phyloP scores from a whole-genome alignment of 2,329 filamentous ascomycete genomes.

The Calonectria crousiana region DNA sequence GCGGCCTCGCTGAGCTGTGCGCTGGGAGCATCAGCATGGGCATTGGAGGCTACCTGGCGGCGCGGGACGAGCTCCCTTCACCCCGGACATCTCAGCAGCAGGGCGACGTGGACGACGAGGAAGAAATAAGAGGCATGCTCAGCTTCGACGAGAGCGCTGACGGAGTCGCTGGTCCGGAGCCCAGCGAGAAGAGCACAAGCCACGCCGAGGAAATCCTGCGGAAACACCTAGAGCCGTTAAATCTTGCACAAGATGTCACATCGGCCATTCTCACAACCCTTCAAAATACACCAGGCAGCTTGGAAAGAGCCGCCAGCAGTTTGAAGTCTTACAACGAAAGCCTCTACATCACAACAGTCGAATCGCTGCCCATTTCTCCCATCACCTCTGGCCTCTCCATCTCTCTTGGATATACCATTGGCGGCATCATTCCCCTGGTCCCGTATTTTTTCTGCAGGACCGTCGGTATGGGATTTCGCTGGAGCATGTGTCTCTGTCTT shows the following conservation, averaged over 20 bases:
- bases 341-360: not conserved
- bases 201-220: conserved; percentile 41
- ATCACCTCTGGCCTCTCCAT: conserved; percentile 68
- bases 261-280: conserved; percentile 43
- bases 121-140: conserved; percentile 45
- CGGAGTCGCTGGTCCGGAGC: not conserved
- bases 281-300: conserved; percentile 47
- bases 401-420: conserved; percentile 71
- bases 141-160: conserved; percentile 32
- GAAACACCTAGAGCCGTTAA: conserved; percentile 49
- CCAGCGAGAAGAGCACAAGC: conserved; percentile 22
- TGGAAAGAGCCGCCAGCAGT: conserved; percentile 35
- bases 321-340: conserved; percentile 34
- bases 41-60: conserved; percentile 76
- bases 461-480: conserved; percentile 59
- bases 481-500: conserved; percentile 67
- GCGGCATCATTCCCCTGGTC: conserved; percentile 71
- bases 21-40: conserved; percentile 82
- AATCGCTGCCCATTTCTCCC: conserved; percentile 45
- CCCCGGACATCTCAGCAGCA: not conserved
- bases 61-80: conserved; percentile 52
- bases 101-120: conserved; percentile 24
- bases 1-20: conserved; percentile 77
- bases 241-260: conserved; percentile 39
- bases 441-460: conserved; percentile 69